phyloP scores from a whole-genome alignment of 805 yeast species.

The Lachancea lanzarotensis region DNA sequence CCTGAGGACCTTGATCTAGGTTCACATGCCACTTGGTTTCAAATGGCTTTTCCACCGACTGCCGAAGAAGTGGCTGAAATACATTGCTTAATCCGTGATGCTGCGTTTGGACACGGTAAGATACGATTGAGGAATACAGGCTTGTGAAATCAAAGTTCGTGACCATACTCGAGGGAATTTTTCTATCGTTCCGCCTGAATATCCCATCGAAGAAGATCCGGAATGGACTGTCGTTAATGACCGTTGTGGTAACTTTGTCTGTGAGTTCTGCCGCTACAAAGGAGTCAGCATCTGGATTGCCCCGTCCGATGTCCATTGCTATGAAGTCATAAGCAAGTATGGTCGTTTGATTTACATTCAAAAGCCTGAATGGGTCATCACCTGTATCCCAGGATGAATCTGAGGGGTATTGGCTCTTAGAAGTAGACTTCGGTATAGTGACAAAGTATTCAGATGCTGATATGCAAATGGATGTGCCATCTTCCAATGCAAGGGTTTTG shows the following conservation, averaged over 20 bases:
- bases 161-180: not conserved
- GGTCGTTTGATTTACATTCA: constrained; percentile 37
- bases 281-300: constrained; percentile 9
- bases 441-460: constrained; percentile 36
- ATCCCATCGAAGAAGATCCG: constrained; percentile 9
- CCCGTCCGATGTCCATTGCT: constrained; percentile 37
- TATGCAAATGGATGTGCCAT: constrained; percentile 32
- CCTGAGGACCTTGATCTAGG: constrained; percentile 35
- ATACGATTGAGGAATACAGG: constrained; percentile 26
- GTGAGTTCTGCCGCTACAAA: constrained; percentile 22
- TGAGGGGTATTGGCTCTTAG: constrained; percentile 31
- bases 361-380: constrained; percentile 41
- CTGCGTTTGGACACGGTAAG: constrained; percentile 17
- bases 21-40: constrained; percentile 79
- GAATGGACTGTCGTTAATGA: constrained; percentile 11
- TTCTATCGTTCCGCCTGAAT: not conserved
- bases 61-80: constrained; percentile 63
- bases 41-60: constrained; percentile 53
- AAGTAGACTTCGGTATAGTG: constrained; percentile 47
- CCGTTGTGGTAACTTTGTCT: not conserved
- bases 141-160: constrained; percentile 23
- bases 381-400: constrained; percentile 54
- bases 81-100: constrained; percentile 5
- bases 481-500: not conserved
- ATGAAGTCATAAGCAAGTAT: constrained; percentile 44